Conservation (phyloP, 495 filamentous ascomycete genomes). For the Lasiosphaeria miniovina region DNA sequence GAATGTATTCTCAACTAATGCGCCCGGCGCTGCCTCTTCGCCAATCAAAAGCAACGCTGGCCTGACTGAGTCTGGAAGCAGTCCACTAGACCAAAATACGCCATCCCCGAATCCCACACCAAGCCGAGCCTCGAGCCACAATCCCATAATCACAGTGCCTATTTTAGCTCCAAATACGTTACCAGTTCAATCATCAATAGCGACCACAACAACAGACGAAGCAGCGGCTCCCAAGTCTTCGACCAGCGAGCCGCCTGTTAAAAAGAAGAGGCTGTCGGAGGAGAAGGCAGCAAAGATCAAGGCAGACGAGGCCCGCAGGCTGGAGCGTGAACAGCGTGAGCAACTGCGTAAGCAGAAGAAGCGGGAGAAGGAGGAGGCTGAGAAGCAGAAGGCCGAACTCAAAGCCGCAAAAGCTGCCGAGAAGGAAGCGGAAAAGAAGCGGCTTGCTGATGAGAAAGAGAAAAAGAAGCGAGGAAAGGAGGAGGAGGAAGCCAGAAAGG, state of each 20-base stretch:
- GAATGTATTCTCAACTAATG: conserved; percentile 14
- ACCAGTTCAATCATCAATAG: conserved; percentile 5
- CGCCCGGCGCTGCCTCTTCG: conserved; percentile 9
- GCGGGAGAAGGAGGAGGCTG: conserved; percentile 35
- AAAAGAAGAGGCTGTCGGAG: conserved; percentile 52
- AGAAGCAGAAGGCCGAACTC: conserved; percentile 44
- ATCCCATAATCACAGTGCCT: not conserved
- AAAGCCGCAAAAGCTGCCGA: conserved; percentile 40
- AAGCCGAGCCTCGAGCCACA: conserved; percentile 1
- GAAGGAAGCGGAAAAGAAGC: conserved; percentile 54
- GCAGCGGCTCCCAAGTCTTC: conserved; percentile 6
- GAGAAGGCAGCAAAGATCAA: conserved; percentile 45
- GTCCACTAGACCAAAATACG: conserved; percentile 26
- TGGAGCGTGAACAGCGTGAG: conserved; percentile 44
- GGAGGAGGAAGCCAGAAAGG: conserved; percentile 66
- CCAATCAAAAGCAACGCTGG: conserved; percentile 29
- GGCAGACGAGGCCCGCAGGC: conserved; percentile 46
- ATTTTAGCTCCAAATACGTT: not conserved
- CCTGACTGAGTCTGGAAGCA: conserved; percentile 35
- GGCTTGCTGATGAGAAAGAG: conserved; percentile 46
- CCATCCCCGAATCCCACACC: conserved; percentile 31
- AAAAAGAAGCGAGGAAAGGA: conserved; percentile 61
- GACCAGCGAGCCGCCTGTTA: conserved; percentile 30
- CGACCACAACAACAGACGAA: conserved; percentile 5
- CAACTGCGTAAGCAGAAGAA: conserved; percentile 45